Evolutionary conservation across 169 alveolate genomes (phyloP).

Genomic region (Plasmodium sp.): DNA sequence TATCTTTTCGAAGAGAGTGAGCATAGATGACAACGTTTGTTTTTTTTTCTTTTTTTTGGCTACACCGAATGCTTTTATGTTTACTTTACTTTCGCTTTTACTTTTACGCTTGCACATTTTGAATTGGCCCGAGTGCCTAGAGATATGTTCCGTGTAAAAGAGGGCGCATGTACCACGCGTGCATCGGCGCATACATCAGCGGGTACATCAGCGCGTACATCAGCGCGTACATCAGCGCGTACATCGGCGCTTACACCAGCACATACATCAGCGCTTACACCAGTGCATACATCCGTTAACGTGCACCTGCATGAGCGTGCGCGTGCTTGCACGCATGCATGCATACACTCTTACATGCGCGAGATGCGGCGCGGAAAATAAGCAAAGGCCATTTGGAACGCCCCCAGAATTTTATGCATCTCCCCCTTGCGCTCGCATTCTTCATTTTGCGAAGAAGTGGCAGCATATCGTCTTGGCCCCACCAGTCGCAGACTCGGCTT

Average conservation of each 20-base stretch:
- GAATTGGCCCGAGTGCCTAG: neutral
- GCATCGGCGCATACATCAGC: neutral
- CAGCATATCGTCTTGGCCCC: neutral
- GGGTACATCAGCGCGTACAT: neutral
- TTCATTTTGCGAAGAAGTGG: neutral
- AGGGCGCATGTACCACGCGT: neutral
- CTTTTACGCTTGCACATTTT: neutral
- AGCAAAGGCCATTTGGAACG: neutral
- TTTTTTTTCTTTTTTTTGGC: neutral
- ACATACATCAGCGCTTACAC: neutral
- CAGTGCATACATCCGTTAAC: neutral
- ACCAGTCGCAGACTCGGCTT: neutral
- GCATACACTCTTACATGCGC: neutral
- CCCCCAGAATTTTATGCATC: neutral
- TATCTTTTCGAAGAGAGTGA: neutral
- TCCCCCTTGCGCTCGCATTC: neutral
- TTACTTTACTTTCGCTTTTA: neutral
- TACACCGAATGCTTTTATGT: neutral
- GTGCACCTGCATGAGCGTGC: neutral
- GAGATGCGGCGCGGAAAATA: neutral
- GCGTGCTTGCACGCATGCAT: neutral
- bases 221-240: neutral
- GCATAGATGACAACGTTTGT: neutral
- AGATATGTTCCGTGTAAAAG: neutral
- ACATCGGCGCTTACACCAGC: neutral